phyloP scores from a whole-genome alignment of 2,329 filamentous ascomycete genomes.

The Cladosporium halotolerans region DNA sequence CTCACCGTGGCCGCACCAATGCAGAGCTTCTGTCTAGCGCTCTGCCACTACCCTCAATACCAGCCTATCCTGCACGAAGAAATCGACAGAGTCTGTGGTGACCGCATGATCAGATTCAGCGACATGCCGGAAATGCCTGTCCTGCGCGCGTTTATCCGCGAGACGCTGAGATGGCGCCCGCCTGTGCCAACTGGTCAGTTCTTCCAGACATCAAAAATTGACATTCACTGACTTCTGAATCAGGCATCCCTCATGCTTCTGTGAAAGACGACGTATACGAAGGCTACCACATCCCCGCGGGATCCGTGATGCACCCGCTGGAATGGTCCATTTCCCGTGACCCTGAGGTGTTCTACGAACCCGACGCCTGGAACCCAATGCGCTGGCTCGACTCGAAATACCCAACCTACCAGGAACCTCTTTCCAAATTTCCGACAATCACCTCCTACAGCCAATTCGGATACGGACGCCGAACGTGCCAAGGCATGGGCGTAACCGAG shows the following conservation, averaged over 20 bases:
- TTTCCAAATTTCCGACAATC: slow-evolving; percentile 23
- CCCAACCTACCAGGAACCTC: slow-evolving; percentile 23
- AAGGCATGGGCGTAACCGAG: slow-evolving; percentile 26
- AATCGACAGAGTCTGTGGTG: slow-evolving; percentile 51
- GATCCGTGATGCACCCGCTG: slow-evolving; percentile 21
- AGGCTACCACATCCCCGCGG: slow-evolving; percentile 21
- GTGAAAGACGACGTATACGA: slow-evolving; percentile 18
- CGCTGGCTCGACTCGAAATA: slow-evolving; percentile 21
- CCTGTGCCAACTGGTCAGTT: slow-evolving; percentile 38
- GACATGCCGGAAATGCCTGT: slow-evolving; percentile 49
- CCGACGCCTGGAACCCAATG: slow-evolving; percentile 20
- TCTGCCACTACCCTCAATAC: slow-evolving; percentile 40
- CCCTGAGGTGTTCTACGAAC: slow-evolving; percentile 17
- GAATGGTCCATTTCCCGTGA: slow-evolving; percentile 23
- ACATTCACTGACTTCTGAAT: background rate
- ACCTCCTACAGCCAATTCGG: slow-evolving; percentile 22
- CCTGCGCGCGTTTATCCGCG: slow-evolving; percentile 52
- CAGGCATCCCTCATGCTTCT: slow-evolving; percentile 20
- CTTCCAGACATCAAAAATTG: slow-evolving; percentile 16
- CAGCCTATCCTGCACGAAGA: slow-evolving; percentile 45
- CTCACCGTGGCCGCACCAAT: slow-evolving; percentile 43
- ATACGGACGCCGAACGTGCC: slow-evolving; percentile 24
- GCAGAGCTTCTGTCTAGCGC: slow-evolving; percentile 43
- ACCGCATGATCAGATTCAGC: slow-evolving; percentile 46
- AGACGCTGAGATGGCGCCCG: slow-evolving; percentile 54